A percentile compares a stretch with the other conserved stretches of the same genome.
Evolutionary conservation across 1,284 basidiomycete genomes (phyloP).

Genomic region (Tremellales sp.): DNA sequence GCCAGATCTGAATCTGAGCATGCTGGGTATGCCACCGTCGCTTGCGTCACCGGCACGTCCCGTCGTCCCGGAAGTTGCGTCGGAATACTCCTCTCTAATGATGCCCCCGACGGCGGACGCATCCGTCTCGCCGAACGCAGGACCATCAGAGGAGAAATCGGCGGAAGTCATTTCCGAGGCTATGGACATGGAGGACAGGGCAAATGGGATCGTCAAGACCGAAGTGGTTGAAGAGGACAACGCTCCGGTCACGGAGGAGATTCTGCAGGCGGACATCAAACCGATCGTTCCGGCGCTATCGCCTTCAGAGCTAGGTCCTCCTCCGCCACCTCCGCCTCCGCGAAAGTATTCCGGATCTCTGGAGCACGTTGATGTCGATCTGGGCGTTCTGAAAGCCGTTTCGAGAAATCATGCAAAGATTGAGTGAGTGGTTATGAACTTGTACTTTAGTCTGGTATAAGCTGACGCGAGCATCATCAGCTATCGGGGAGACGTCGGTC

Average conservation of each 20-base stretch:
- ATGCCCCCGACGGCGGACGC: no score
- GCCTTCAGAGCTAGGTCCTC: conserved; percentile 1
- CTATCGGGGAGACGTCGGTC: conserved; percentile 53
- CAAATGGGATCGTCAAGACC: not conserved
- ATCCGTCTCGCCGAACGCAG: no score
- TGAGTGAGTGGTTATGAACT: conserved; percentile 56
- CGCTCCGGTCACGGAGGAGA: not conserved
- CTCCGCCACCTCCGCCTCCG: conserved; percentile 38
- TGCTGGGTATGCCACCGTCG: no score
- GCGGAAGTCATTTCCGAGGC: no score
- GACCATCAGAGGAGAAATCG: no score
- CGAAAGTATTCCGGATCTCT: conserved; percentile 29
- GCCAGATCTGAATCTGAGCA: not conserved
- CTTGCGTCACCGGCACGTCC: no score
- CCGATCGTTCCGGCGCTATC: not conserved
- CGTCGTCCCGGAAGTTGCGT: no score
- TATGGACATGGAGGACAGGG: not conserved
- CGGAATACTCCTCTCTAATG: no score
- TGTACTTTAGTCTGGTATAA: not conserved
- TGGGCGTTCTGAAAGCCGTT: conserved; percentile 94
- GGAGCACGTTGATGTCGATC: conserved; percentile 82
- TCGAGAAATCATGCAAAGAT: conserved; percentile 94
- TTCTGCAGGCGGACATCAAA: not conserved
- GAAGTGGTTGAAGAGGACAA: not conserved
- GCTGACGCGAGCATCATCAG: conserved; percentile 57